Evolutionary conservation across 495 filamentous ascomycete species (phyloP).

Genomic region (Clohesyomyces aquaticus): DNA sequence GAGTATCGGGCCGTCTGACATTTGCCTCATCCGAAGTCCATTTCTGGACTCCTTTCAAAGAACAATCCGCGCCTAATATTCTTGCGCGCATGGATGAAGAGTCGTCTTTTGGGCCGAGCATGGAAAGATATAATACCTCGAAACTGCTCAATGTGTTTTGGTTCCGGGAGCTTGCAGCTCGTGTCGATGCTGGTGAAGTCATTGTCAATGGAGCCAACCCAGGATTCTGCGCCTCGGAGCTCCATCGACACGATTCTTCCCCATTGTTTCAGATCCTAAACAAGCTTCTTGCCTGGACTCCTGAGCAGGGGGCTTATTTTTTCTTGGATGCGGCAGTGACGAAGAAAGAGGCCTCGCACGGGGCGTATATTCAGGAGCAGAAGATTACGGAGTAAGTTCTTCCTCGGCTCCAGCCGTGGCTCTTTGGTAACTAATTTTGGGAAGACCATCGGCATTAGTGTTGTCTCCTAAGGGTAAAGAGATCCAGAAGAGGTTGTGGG

Average conservation of each 20-base stretch:
- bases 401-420: not conserved
- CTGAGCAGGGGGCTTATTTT: constrained; percentile 7
- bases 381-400: constrained; percentile 14
- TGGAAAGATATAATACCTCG: constrained; percentile 10
- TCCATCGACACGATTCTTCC: constrained; percentile 5
- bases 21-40: constrained; percentile 17
- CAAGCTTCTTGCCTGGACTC: constrained; percentile 1
- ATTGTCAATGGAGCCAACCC: constrained; percentile 24
- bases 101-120: not conserved
- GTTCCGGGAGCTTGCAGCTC: constrained; percentile 8
- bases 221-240: constrained; percentile 9
- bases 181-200: constrained; percentile 7
- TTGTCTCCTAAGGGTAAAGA: constrained; percentile 9
- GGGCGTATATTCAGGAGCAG: constrained; percentile 23
- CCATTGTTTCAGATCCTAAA: not conserved
- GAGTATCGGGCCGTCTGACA: constrained; percentile 1
- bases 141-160: constrained; percentile 20
- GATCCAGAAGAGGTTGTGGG: constrained; percentile 14
- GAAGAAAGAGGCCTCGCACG: constrained; percentile 16
- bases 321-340: constrained; percentile 11
- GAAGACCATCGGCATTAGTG: constrained; percentile 17
- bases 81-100: constrained; percentile 10
- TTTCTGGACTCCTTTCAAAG: constrained; percentile 24
- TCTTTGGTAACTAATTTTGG: not conserved
- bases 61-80: constrained; percentile 4